A percentile compares a stretch with the other conserved stretches of the same genome.
Conservation (phyloP, 768 basidiomycete genomes). For the Epithele typhae region DNA sequence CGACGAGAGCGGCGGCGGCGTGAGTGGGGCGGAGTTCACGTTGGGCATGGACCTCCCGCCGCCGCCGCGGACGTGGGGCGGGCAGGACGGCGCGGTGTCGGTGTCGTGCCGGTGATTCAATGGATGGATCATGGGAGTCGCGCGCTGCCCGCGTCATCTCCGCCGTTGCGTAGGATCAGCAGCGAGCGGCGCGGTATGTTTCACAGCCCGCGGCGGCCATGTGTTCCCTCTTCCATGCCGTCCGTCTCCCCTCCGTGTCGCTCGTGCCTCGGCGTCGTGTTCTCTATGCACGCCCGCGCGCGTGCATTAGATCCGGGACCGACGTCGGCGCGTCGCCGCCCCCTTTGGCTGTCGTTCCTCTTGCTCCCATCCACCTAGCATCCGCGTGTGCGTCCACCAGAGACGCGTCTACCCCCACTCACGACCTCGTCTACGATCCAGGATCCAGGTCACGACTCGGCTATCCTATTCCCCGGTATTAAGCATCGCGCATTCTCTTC, state of each 20-base stretch:
- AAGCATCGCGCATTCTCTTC: neutral
- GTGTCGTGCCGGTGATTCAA: neutral
- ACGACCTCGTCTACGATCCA: neutral
- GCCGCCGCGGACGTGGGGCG: slow-evolving; percentile 6
- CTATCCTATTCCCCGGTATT: slow-evolving; percentile 15
- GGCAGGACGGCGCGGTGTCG: neutral
- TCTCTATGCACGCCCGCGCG: neutral
- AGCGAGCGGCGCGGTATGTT: neutral
- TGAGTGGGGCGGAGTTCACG: slow-evolving; percentile 18
- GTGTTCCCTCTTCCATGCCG: neutral
- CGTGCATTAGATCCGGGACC: too few species aligned
- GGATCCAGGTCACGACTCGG: neutral
- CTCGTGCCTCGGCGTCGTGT: neutral
- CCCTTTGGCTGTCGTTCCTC: too few species aligned
- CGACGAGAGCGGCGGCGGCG: slow-evolving; percentile 3
- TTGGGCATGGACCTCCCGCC: slow-evolving; percentile 21
- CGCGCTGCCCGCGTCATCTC: neutral
- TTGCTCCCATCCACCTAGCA: too few species aligned
- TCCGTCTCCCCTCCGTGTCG: neutral
- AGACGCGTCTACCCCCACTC: neutral
- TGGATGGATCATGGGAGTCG: neutral
- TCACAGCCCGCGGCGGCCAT: neutral
- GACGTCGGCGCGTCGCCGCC: too few species aligned
- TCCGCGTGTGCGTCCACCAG: too few species aligned
- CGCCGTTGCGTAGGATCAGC: neutral